Percentiles rank a stretch among this genome's conserved stretches.
These are phyloP conservation scores for Podila minutissima DNA, from an alignment of 192 early-diverging fungal genomes.

Conservation along the genomic window DNA sequence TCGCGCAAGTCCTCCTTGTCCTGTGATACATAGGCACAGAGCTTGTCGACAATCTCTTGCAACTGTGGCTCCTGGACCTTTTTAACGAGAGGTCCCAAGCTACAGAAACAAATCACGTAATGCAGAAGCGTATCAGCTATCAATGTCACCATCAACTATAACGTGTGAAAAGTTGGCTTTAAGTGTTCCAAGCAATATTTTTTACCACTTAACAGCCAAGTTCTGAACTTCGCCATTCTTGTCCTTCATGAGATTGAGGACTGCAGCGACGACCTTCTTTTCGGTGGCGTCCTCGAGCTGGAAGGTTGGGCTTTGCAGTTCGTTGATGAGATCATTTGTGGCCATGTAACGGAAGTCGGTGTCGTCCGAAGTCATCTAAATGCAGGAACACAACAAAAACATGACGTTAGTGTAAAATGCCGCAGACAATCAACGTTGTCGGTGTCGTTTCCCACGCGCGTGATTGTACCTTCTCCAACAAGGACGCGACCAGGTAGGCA, in stretches of 20 bases:
- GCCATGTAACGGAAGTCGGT: conserved; percentile 93
- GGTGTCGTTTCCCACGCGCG: not conserved
- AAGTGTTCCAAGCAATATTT: not conserved
- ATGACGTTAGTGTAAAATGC: not conserved
- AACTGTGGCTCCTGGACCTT: conserved; percentile 75
- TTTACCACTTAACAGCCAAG: conserved; percentile 72
- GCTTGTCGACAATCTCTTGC: conserved; percentile 72
- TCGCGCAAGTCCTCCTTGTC: conserved; percentile 78
- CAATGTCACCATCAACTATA: not conserved
- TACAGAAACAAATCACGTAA: conserved; percentile 18
- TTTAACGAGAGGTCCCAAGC: conserved; percentile 82
- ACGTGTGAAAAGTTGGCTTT: not conserved
- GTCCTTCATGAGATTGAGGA: conserved; percentile 74
- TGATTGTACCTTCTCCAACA: conserved; percentile 74
- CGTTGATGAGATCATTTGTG: conserved; percentile 77
- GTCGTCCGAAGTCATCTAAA: conserved; percentile 72
- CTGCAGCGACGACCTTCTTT: conserved; percentile 67
- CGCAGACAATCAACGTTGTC: not conserved
- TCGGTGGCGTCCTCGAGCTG: conserved; percentile 67
- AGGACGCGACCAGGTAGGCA: conserved; percentile 72
- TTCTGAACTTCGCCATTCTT: conserved; percentile 91
- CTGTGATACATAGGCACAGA: conserved; percentile 70
- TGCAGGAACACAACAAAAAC: not conserved
- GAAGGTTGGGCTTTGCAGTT: conserved; percentile 70
- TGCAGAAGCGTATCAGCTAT: not conserved